Evolutionary conservation across 2,329 filamentous ascomycete genomes (phyloP).

Genomic region (Pseudopithomyces maydicus): DNA sequence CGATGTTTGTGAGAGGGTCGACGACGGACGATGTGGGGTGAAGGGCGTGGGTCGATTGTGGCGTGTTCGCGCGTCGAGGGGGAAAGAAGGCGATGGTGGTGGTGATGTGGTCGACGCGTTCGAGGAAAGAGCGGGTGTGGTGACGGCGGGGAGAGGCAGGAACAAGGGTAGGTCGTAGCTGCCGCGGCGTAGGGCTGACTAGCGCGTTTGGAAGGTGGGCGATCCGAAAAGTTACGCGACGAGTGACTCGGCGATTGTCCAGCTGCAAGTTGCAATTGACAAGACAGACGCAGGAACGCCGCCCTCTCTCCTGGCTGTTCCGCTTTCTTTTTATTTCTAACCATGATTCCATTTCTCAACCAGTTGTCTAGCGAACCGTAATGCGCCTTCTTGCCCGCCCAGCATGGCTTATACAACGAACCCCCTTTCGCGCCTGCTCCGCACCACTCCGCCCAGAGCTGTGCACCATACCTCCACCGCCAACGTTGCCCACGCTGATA

Average conservation of each 20-base stretch:
- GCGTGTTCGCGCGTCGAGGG: neutral
- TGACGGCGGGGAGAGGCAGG: neutral
- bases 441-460: slow-evolving; percentile 23
- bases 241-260: slow-evolving; percentile 6
- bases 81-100: neutral
- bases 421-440: slow-evolving; percentile 25
- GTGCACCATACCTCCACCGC: slow-evolving; percentile 32
- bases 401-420: slow-evolving; percentile 24
- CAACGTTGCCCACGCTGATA: slow-evolving; percentile 27
- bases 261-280: neutral
- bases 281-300: neutral
- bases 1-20: slow-evolving; percentile 3
- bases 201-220: slow-evolving; percentile 17
- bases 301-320: slow-evolving; percentile 7
- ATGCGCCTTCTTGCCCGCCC: slow-evolving; percentile 34
- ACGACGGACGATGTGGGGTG: neutral
- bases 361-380: slow-evolving; percentile 16
- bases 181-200: slow-evolving; percentile 21
- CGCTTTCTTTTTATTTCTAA: slow-evolving; percentile 22
- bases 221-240: slow-evolving; percentile 24
- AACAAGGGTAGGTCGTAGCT: neutral
- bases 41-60: neutral
- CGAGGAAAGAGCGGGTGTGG: neutral
- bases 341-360: slow-evolving; percentile 23
- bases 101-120: neutral